These are phyloP conservation scores for Kwoniella botswanensis DNA, from an alignment of 768 basidiomycete species.

Conservation along the genomic window DNA sequence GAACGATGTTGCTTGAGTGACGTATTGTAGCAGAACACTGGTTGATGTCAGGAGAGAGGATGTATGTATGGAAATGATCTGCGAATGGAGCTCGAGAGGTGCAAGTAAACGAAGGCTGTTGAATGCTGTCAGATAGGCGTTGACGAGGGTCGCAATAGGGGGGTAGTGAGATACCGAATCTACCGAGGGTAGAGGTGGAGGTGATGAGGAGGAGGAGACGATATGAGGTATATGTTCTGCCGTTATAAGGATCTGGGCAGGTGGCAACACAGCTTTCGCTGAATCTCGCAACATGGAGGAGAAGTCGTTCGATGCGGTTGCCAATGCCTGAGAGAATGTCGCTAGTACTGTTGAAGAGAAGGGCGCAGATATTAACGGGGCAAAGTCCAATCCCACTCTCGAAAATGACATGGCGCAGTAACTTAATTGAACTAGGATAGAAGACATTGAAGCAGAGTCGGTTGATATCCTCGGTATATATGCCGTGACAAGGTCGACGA, in stretches of 20 bases:
- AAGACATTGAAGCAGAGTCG: conserved; percentile 68
- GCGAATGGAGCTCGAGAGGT: conserved; percentile 64
- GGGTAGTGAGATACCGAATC: conserved; percentile 69
- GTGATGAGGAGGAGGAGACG: conserved; percentile 57
- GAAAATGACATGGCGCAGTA: conserved; percentile 92
- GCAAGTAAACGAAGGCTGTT: conserved; percentile 83
- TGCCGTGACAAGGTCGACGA: conserved; percentile 62
- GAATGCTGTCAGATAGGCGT: conserved; percentile 72
- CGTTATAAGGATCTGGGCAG: conserved; percentile 44
- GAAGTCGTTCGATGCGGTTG: conserved; percentile 57
- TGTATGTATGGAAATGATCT: conserved; percentile 24
- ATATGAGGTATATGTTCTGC: conserved; percentile 31
- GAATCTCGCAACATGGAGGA: conserved; percentile 40
- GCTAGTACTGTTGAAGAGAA: conserved; percentile 70
- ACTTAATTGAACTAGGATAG: conserved; percentile 87
- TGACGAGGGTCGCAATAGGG: conserved; percentile 73
- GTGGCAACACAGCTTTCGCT: conserved; percentile 33
- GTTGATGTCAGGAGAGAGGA: conserved; percentile 26
- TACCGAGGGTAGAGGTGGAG: conserved; percentile 60
- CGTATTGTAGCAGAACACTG: conserved; percentile 17
- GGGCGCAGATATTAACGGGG: conserved; percentile 68
- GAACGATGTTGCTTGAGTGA: conserved; percentile 15
- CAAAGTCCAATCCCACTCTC: conserved; percentile 91
- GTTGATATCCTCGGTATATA: conserved; percentile 65
- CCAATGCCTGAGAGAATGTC: conserved; percentile 66